phyloP scores from a whole-genome alignment of 352 stramenopile genomes.

The Aphanomyces stellatus region DNA sequence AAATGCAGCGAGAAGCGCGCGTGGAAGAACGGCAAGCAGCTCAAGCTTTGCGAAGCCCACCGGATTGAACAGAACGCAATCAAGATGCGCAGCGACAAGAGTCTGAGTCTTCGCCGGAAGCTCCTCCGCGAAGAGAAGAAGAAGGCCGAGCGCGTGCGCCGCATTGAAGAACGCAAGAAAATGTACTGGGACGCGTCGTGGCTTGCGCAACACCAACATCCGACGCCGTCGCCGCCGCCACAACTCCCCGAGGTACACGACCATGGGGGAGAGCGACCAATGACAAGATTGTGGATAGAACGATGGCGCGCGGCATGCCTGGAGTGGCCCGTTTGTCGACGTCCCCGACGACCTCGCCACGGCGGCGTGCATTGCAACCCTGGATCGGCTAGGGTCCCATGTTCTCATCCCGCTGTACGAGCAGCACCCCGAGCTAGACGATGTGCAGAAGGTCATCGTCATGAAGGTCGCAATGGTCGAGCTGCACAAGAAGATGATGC shows the following conservation, averaged over 20 bases:
- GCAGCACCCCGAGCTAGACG: neutral
- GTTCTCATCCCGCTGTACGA: conserved; percentile 1
- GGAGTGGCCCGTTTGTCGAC: conserved; percentile 1
- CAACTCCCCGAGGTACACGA: neutral
- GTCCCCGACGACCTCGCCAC: neutral
- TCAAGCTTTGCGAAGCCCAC: conserved; percentile 6
- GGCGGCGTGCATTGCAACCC: neutral
- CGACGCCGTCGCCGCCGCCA: neutral
- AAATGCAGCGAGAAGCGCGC: conserved; percentile 3
- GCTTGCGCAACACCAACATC: neutral
- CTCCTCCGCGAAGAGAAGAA: conserved; percentile 3
- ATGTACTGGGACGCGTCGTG: conserved; percentile 7
- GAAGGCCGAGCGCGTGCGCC: neutral
- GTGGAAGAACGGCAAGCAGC: conserved; percentile 9
- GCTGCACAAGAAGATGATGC: conserved; percentile 11
- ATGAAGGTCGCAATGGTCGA: neutral
- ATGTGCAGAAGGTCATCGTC: neutral
- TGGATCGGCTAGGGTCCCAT: neutral
- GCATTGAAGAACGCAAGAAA: neutral
- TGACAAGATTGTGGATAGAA: too few relatives aligned
- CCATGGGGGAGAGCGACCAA: neutral
- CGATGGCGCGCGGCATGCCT: too few relatives aligned
- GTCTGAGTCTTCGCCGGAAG: neutral
- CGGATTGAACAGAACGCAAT: conserved; percentile 4
- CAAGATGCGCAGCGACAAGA: conserved; percentile 8